Evolutionary conservation across 495 filamentous ascomycete species (phyloP).

Genomic region (Podospora pseudocomata): DNA sequence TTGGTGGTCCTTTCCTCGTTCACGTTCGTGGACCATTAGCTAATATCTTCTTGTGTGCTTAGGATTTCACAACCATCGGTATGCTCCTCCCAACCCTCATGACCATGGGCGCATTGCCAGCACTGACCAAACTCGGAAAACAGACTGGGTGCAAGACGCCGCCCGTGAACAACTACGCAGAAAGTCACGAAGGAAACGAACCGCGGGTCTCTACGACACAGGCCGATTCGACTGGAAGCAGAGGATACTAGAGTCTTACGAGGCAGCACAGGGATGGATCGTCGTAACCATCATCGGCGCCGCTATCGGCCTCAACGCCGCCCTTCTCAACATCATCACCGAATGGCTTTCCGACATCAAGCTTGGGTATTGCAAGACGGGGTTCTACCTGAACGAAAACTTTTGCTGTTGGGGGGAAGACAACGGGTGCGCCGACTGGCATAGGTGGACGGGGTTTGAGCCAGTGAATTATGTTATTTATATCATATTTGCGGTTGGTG

Average conservation of each 20-base stretch:
- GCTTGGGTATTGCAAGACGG: constrained; percentile 87
- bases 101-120: no score
- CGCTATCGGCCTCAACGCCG: constrained; percentile 90
- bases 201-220: constrained; percentile 70
- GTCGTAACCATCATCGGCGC: constrained; percentile 92
- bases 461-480: constrained; percentile 85
- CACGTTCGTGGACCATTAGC: neutral
- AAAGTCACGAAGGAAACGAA: constrained; percentile 67
- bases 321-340: constrained; percentile 90
- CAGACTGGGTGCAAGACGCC: constrained; percentile 97
- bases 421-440: constrained; percentile 86
- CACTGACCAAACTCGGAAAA: neutral
- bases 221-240: constrained; percentile 76
- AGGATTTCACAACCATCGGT: constrained; percentile 90
- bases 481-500: constrained; percentile 76
- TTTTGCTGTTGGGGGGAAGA: constrained; percentile 99
- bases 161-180: constrained; percentile 82
- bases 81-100: constrained; percentile 5
- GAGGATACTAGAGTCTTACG: constrained; percentile 81
- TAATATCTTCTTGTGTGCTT: neutral
- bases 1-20: constrained; percentile 23
- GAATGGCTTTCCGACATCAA: constrained; percentile 98
- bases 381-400: constrained; percentile 95
- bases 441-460: constrained; percentile 76
- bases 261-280: constrained; percentile 97